Evolutionary conservation across 306 rosid species (phyloP).

Genomic region (Ormosia semicastrata): DNA sequence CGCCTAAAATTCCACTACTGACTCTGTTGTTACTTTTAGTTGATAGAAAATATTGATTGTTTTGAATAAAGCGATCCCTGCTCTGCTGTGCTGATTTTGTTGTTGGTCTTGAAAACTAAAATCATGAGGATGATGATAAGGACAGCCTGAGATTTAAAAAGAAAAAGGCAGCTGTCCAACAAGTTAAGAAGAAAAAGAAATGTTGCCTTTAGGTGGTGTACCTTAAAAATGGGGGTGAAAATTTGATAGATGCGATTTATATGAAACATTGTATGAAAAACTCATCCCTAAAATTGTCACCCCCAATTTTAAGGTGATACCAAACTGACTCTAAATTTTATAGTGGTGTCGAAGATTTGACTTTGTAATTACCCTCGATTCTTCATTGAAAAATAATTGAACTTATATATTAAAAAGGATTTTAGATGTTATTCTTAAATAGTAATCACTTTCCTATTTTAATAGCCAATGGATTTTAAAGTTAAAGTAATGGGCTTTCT

Average conservation of each 20-base stretch:
- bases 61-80: background rate
- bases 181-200: background rate
- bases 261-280: background rate
- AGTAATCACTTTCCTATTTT: background rate
- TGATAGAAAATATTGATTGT: background rate
- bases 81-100: background rate
- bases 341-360: background rate
- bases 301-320: background rate
- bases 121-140: background rate
- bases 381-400: background rate
- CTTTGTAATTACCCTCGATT: background rate
- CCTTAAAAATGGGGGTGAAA: background rate
- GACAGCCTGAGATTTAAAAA: background rate
- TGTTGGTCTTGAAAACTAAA: slow-evolving; percentile 1
- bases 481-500: background rate
- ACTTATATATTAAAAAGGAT: background rate
- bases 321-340: background rate
- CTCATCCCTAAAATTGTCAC: background rate
- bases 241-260: background rate
- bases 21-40: background rate
- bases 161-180: too few relatives aligned
- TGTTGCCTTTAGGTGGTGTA: background rate
- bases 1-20: background rate
- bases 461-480: background rate
- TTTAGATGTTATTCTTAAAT: background rate